Evolutionary conservation across 345 rosid genomes (phyloP), one percentile per base, ranked within the genome.

Genomic region (Bruguiera gymnorhiza): DNA sequence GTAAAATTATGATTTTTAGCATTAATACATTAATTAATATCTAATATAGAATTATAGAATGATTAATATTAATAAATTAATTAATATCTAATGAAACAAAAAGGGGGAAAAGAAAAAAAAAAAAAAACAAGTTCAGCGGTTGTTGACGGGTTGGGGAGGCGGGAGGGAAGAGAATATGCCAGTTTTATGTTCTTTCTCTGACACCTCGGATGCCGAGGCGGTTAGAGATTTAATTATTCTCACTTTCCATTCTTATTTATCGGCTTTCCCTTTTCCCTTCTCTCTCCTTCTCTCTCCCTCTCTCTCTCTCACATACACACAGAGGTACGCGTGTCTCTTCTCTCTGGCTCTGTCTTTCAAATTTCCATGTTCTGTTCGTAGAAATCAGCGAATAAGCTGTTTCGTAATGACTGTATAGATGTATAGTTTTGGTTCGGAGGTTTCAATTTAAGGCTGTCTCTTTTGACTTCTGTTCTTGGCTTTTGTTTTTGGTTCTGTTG

Each of bases 131-230:
- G 16, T 29, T 10, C 1, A 0, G 50, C 16, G 16, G 50, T 13
- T 3, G 50, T 13, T 3, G 50, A 13, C 50, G 50, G 3, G 50
- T 2, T 39, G 46, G 18, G 43, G 39, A 1, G 19, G 32, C 19
- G 71, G 55, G 9, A 46, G 46, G 15, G 73, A 70, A 43, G 73
- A 73, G 83, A 80, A 80, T 80, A 76, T 76, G 73, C 80, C 34
- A 26, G 43, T 32, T 75, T 37, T 19, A 23, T 72, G 75, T 55
- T 34, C 54, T 50, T 43, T 43, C 66, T 7, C 71, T 73, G 65
- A 70, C 80, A 73, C 73, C 71, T 70, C 27, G 73, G 76, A 80
- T 73, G 70, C 78, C 78, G 62, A 73, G 57, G 65, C 67, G 62
- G 64, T 57, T 52, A 58, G 26, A 34, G 63, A 48, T 52, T 59